These are phyloP conservation scores for Mortierella antarctica DNA, from an alignment of 192 early-diverging fungal species.

Conservation along the genomic window DNA sequence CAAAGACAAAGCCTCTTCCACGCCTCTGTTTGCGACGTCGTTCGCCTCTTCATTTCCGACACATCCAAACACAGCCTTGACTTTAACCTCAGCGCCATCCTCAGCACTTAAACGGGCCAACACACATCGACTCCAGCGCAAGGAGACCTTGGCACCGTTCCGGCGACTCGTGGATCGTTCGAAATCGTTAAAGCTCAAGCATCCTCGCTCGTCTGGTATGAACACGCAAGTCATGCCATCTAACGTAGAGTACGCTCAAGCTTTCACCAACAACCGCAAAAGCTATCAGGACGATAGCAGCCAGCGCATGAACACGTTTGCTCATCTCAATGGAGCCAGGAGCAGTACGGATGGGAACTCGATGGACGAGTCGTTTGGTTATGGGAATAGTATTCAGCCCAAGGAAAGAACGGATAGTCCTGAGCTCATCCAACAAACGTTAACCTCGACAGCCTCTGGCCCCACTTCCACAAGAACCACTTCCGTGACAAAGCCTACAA, in stretches of 20 bases:
- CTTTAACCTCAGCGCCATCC: neutral
- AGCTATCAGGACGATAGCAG: neutral
- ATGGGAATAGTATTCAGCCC: slow-evolving; percentile 27
- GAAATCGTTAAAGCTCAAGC: slow-evolving; percentile 35
- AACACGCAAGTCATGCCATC: neutral
- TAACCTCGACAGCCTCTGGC: neutral
- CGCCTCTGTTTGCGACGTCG: slow-evolving; percentile 4
- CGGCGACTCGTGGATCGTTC: slow-evolving; percentile 40
- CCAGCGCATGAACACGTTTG: slow-evolving; percentile 4
- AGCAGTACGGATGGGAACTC: slow-evolving; percentile 5
- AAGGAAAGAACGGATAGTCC: slow-evolving; percentile 1
- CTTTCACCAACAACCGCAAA: neutral
- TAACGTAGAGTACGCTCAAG: slow-evolving; percentile 2
- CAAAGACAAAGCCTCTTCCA: slow-evolving; percentile 1
- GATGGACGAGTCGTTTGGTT: neutral
- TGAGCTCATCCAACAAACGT: neutral
- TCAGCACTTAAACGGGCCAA: slow-evolving; percentile 24
- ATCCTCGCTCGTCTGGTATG: neutral
- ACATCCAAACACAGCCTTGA: neutral
- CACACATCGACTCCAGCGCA: slow-evolving; percentile 25
- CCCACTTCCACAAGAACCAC: neutral
- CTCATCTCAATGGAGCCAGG: slow-evolving; percentile 3
- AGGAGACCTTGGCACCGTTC: slow-evolving; percentile 25
- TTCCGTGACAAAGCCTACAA: neutral
- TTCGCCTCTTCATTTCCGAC: neutral